phyloP scores from a whole-genome alignment of 306 rosid species.

The Prunus armeniaca region DNA sequence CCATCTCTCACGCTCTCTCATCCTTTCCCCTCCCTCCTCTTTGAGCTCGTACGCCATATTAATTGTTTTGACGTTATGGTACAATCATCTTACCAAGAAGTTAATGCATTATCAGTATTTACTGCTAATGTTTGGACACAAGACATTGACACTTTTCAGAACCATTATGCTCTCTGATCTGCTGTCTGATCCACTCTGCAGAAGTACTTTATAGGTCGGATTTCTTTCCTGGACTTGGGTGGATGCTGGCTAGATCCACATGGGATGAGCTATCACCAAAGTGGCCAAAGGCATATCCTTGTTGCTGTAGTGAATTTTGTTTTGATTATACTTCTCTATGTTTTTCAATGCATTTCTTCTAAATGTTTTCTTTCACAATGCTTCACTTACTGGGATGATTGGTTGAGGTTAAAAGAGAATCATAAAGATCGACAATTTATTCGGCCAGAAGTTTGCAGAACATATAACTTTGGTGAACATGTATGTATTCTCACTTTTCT shows the following conservation, averaged over 20 bases:
- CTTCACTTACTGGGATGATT: slow-evolving; percentile 95
- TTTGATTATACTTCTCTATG: slow-evolving; percentile 16
- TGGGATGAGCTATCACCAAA: slow-evolving; percentile 99
- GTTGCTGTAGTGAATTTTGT: slow-evolving; percentile 28
- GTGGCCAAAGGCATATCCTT: slow-evolving; percentile 99
- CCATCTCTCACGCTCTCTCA: neutral
- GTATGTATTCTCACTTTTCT: slow-evolving; percentile 43
- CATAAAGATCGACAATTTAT: slow-evolving; percentile 86
- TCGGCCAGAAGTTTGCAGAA: slow-evolving; percentile 98
- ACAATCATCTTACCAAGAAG: neutral
- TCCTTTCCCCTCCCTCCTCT: neutral
- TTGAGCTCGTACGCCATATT: neutral
- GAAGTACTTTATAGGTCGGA: slow-evolving; percentile 89
- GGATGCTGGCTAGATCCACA: slow-evolving; percentile 83
- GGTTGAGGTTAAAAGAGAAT: slow-evolving; percentile 87
- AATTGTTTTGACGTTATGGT: neutral
- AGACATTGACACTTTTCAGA: neutral
- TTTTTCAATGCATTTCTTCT: slow-evolving; percentile 19
- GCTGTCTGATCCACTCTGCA: slow-evolving; percentile 37
- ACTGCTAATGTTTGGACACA: neutral
- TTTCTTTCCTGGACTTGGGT: slow-evolving; percentile 95
- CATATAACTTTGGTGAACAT: slow-evolving; percentile 92
- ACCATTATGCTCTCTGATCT: neutral
- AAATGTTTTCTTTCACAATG: slow-evolving; percentile 69
- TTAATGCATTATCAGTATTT: neutral